phyloP scores from a whole-genome alignment of 2,329 filamentous ascomycete species.

The Sordariomycetes sp. region DNA sequence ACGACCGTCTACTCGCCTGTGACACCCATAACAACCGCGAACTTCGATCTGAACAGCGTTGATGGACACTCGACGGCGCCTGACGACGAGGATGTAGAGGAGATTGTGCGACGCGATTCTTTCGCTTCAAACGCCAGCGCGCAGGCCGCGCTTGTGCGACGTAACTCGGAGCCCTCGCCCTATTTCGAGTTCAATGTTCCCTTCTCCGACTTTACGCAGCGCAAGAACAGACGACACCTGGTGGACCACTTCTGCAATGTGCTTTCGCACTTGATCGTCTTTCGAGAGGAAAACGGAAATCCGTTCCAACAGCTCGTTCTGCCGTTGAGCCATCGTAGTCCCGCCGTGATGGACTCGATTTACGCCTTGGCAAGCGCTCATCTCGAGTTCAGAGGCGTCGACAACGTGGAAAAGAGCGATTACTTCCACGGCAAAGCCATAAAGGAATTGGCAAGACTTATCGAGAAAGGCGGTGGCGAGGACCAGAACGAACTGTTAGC shows the following conservation, averaged over 20 bases:
- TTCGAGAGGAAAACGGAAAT: slow-evolving; percentile 53
- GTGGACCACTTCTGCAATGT: slow-evolving; percentile 57
- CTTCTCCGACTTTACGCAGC: slow-evolving; percentile 48
- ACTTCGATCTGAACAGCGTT: slow-evolving; percentile 19
- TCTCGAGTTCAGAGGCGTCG: slow-evolving; percentile 55
- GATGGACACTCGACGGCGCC: slow-evolving; percentile 11
- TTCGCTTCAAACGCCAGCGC: slow-evolving; percentile 13
- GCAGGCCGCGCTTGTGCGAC: slow-evolving; percentile 6
- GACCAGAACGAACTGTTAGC: slow-evolving; percentile 50
- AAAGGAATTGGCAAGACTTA: slow-evolving; percentile 45
- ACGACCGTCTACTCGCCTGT: slow-evolving; percentile 18
- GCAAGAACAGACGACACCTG: slow-evolving; percentile 42
- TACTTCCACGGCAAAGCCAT: slow-evolving; percentile 53
- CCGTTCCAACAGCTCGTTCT: slow-evolving; percentile 54
- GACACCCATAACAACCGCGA: slow-evolving; percentile 18
- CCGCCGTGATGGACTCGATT: slow-evolving; percentile 69
- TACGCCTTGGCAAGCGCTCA: slow-evolving; percentile 80
- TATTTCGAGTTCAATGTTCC: slow-evolving; percentile 43
- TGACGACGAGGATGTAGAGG: slow-evolving; percentile 17
- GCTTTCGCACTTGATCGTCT: slow-evolving; percentile 55
- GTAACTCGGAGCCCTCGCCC: slow-evolving; percentile 11
- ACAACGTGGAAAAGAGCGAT: slow-evolving; percentile 44
- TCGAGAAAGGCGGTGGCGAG: slow-evolving; percentile 36
- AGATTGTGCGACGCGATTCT: slow-evolving; percentile 14
- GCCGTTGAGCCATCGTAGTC: slow-evolving; percentile 46